Evolutionary conservation across 139 green algal genomes (phyloP).

Genomic region (Haematococcus lacustris): DNA sequence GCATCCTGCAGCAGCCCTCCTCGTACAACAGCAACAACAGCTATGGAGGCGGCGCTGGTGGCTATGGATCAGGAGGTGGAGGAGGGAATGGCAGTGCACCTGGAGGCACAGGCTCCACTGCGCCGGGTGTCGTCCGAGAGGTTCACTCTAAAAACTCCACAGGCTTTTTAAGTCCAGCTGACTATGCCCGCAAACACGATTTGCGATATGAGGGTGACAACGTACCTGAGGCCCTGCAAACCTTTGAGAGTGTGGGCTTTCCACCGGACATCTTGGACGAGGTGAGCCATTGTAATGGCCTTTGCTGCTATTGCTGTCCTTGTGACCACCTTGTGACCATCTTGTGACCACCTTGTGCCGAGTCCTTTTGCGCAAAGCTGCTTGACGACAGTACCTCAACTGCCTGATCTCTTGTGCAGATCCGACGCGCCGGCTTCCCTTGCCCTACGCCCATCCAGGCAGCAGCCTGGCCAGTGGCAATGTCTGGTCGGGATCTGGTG

Average conservation of each 20-base stretch:
- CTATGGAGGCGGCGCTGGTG: slow-evolving; percentile 11
- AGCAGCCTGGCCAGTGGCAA: slow-evolving; percentile 75
- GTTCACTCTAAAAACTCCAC: slow-evolving; percentile 14
- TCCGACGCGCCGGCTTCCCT: slow-evolving; percentile 66
- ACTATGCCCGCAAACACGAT: slow-evolving; percentile 50
- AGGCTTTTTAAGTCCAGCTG: slow-evolving; percentile 20
- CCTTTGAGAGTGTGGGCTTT: slow-evolving; percentile 69
- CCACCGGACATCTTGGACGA: slow-evolving; percentile 67
- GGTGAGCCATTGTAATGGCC: slow-evolving; percentile 21
- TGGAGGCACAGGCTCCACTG: neutral
- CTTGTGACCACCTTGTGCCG: neutral
- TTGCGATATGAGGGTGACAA: slow-evolving; percentile 46
- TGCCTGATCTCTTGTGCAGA: slow-evolving; percentile 25
- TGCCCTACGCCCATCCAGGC: slow-evolving; percentile 80
- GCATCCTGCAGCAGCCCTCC: neutral
- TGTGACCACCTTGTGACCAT: no score
- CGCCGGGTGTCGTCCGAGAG: neutral
- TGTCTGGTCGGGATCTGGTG: slow-evolving; percentile 72
- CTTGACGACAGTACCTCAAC: neutral
- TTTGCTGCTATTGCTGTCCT: neutral
- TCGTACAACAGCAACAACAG: slow-evolving; percentile 15
- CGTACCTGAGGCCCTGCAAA: slow-evolving; percentile 59
- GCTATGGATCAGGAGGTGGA: neutral
- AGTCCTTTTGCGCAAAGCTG: neutral
- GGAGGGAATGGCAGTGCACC: neutral